Percentiles rank a stretch among this genome's conserved stretches.
Conservation (phyloP, 345 rosid species). For the Angophora floribunda region DNA sequence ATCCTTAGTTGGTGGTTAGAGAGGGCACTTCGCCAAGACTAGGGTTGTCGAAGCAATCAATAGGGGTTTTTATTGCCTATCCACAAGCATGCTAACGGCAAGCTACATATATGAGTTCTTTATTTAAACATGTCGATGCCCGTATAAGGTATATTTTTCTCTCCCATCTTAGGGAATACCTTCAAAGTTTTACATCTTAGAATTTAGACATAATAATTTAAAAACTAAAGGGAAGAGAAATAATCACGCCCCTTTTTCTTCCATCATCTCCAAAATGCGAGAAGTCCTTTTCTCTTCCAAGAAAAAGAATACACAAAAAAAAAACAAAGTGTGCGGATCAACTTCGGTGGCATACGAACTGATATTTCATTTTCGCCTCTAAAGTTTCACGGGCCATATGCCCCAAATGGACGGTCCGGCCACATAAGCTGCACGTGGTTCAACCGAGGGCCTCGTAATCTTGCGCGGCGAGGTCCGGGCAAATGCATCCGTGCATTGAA, state of each 20-base stretch:
- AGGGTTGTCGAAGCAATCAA: no score
- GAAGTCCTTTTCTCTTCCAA: not conserved
- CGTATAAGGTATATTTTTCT: no score
- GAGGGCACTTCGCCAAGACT: no score
- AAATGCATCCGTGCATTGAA: not conserved
- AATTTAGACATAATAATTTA: no score
- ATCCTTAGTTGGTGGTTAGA: no score
- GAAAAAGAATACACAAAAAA: not conserved
- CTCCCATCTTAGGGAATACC: no score
- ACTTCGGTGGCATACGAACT: not conserved
- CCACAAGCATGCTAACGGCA: no score
- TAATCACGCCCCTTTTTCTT: not conserved
- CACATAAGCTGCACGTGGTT: not conserved
- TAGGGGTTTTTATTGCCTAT: no score
- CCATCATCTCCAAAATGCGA: not conserved
- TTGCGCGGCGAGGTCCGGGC: not conserved
- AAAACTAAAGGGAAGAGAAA: no score
- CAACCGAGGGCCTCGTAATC: not conserved
- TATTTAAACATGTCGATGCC: no score
- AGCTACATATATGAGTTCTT: no score
- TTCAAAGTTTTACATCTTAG: no score
- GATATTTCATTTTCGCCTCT: not conserved
- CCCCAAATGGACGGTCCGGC: not conserved
- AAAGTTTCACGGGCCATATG: not conserved
- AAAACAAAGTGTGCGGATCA: not conserved